Evolutionary conservation across 2,329 filamentous ascomycete genomes (phyloP), one percentile per base, ranked within the genome.

Genomic region (Aspergillus sp.): DNA sequence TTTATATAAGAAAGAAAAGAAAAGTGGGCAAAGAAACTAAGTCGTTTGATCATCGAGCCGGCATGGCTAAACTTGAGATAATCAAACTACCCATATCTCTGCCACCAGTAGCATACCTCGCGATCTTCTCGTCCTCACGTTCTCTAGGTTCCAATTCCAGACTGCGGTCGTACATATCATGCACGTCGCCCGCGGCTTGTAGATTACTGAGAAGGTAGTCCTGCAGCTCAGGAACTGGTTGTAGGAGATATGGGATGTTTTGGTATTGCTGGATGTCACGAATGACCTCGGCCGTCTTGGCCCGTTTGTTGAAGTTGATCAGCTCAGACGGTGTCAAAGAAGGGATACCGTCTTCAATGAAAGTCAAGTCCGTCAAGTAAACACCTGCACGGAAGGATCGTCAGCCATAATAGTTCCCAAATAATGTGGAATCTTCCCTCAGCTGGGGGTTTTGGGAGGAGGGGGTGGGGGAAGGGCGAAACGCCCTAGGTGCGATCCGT

Each of bases 121-220:
- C 91, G 76, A 98, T 97, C 78, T 97, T 97, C 73, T 98, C 93
- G 65, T 98, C 93, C 73, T 98, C 93, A 60, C 93, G 81, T 74
- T 98, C 93, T 61, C 93, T 81, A 52, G 93, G 93, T 68, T 98
- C 93, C 50, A 98, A 83, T 61, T 84, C 79, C 71, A 98, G 75
- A 72, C 89, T 95, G 77, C 90, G 90, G 69, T 97, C 90, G 74
- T 97, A 98, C 93, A 97, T 97, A 75, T 97, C 91, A 68, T 97
- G 90, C 53, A 98, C 93, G 66, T 97, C 91, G 44, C 89, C 87
- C 3, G 93, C 91, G 29, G 85, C 85, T 71, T 94, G 86, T 86
- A 97, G 94, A 67, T 97, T 96, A 66, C 83, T 90, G 57, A 96
- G 72, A 55, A 98, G 95, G 70, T 97, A 98, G 57, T 97, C 90